A percentile compares a stretch with the other conserved stretches of the same genome.
Conservation (phyloP, 225 moss, liverwort and hornwort genomes). For the Anthoceros angustus region DNA sequence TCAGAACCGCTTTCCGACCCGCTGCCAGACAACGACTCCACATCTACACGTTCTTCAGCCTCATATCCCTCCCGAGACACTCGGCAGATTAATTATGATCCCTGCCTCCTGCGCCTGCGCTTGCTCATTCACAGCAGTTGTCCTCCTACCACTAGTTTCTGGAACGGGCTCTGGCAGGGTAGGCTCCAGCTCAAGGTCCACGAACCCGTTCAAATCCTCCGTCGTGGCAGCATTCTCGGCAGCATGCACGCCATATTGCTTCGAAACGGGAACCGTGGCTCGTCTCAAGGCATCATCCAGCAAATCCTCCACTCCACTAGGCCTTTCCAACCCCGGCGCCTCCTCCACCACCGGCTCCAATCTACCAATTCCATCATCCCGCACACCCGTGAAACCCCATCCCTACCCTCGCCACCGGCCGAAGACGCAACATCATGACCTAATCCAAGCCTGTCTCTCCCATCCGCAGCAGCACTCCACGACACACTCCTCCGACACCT, state of each 20-base stretch:
- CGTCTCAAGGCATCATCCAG: slow-evolving; percentile 1
- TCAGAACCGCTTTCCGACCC: slow-evolving; percentile 51
- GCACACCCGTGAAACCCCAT: slow-evolving; percentile 12
- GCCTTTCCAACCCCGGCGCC: background rate
- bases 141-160: background rate
- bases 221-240: background rate
- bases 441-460: background rate
- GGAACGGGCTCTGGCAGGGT: background rate
- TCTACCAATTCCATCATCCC: background rate
- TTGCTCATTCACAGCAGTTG: background rate
- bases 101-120: slow-evolving; percentile 2
- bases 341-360: background rate
- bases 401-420: slow-evolving; percentile 11
- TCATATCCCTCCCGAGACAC: slow-evolving; percentile 12
- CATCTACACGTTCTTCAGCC: slow-evolving; percentile 7
- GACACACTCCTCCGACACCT: background rate
- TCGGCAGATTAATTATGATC: background rate
- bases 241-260: background rate
- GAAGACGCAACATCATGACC: background rate
- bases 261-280: background rate
- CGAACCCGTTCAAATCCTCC: background rate
- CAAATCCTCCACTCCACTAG: background rate
- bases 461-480: background rate
- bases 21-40: slow-evolving; percentile 28
- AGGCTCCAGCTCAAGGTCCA: background rate